Conservation (phyloP, 2,329 filamentous ascomycete genomes). For the Fusarium napiforme region DNA sequence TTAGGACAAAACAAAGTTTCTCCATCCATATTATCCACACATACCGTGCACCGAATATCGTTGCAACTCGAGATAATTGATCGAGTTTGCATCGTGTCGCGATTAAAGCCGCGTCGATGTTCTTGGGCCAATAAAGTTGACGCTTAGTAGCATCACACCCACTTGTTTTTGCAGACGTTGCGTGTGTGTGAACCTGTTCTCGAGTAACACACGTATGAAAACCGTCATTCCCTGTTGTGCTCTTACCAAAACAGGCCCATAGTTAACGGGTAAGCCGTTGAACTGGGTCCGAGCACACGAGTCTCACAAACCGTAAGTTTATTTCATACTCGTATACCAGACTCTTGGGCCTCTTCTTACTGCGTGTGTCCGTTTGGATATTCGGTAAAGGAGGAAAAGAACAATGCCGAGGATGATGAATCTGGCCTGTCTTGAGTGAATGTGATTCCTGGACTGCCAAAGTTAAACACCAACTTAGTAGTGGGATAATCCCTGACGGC, state of each 20-base stretch:
- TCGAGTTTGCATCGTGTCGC: slow-evolving; percentile 25
- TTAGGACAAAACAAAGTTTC: slow-evolving; percentile 29
- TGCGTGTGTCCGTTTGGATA: slow-evolving; percentile 17
- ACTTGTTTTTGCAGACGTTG: slow-evolving; percentile 27
- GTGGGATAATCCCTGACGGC: slow-evolving; percentile 30
- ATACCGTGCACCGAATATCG: slow-evolving; percentile 19
- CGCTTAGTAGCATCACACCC: background rate
- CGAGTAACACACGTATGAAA: slow-evolving; percentile 32
- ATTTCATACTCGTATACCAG: slow-evolving; percentile 10
- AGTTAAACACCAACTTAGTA: slow-evolving; percentile 17
- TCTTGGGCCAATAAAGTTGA: slow-evolving; percentile 10
- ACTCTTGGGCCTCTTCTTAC: slow-evolving; percentile 22
- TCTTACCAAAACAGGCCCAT: slow-evolving; percentile 10
- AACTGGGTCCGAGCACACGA: slow-evolving; percentile 20
- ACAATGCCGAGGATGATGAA: background rate
- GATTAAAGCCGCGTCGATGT: slow-evolving; percentile 10
- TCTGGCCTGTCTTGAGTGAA: background rate
- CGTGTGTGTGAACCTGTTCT: slow-evolving; percentile 7
- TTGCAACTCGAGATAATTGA: slow-evolving; percentile 2
- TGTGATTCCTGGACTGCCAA: slow-evolving; percentile 22
- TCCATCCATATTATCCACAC: slow-evolving; percentile 2
- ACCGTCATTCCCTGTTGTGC: slow-evolving; percentile 29
- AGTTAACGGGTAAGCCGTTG: slow-evolving; percentile 19
- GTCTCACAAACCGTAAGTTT: slow-evolving; percentile 15
- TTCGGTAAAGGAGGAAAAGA: background rate